These are phyloP conservation scores for Claviceps purpurea DNA, from an alignment of 2,329 filamentous ascomycete species.

Conservation along the genomic window DNA sequence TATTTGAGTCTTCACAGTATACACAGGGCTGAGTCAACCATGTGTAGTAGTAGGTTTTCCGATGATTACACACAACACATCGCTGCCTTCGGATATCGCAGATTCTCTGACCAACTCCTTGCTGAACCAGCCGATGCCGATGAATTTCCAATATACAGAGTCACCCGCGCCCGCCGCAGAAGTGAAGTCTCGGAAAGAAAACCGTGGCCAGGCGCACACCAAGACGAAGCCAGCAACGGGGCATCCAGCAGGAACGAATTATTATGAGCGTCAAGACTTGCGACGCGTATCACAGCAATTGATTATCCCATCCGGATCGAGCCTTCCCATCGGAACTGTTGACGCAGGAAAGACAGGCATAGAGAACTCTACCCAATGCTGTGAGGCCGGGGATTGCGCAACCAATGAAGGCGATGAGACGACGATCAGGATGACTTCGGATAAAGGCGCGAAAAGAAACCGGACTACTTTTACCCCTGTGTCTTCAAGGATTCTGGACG, in stretches of 20 bases:
- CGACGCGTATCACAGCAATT: constrained; percentile 28
- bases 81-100: constrained; percentile 22
- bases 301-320: constrained; percentile 15
- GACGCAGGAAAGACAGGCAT: neutral
- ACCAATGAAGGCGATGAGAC: neutral
- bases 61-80: constrained; percentile 8
- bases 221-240: constrained; percentile 8
- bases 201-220: constrained; percentile 13
- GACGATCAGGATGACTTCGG: constrained; percentile 5
- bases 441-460: constrained; percentile 30
- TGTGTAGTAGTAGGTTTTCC: constrained; percentile 10
- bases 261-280: constrained; percentile 19
- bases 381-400: neutral
- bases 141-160: constrained; percentile 19
- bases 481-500: constrained; percentile 31
- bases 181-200: constrained; percentile 32
- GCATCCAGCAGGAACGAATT: constrained; percentile 6
- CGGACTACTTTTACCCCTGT: constrained; percentile 31
- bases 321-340: constrained; percentile 6
- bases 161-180: constrained; percentile 21
- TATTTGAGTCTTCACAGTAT: neutral
- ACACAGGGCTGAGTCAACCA: neutral
- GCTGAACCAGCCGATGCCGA: constrained; percentile 31
- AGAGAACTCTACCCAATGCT: neutral
- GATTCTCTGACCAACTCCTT: constrained; percentile 33